phyloP scores from a whole-genome alignment of 202 grass and related monocot species.

The Brachypodium distachyon region DNA sequence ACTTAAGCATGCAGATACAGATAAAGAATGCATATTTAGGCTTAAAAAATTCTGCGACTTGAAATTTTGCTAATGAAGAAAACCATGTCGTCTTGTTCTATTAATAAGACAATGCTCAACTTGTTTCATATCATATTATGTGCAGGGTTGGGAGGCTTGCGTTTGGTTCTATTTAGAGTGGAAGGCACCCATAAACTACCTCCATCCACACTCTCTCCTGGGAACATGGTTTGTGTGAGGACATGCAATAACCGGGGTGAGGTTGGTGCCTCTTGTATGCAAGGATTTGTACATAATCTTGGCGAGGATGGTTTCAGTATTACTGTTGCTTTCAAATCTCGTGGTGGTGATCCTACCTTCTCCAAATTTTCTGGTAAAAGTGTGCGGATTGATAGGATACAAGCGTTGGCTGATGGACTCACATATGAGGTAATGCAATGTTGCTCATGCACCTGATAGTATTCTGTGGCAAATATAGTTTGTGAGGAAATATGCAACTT shows the following conservation, averaged over 20 bases:
- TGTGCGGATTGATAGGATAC: conserved; percentile 70
- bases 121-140: neutral
- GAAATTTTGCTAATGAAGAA: neutral
- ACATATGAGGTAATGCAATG: conserved; percentile 68
- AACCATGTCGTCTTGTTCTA: neutral
- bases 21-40: neutral
- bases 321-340: conserved; percentile 64
- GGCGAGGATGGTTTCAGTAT: conserved; percentile 74
- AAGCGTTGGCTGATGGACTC: conserved; percentile 69
- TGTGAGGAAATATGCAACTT: too few species aligned
- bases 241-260: conserved; percentile 62
- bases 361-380: conserved; percentile 68
- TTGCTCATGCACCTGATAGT: neutral
- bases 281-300: conserved; percentile 71
- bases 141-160: conserved; percentile 64
- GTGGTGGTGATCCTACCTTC: conserved; percentile 62
- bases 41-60: neutral
- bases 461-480: neutral
- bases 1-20: neutral
- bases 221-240: conserved; percentile 79
- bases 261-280: conserved; percentile 55
- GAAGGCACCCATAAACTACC: conserved; percentile 62
- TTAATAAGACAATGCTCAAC: neutral
- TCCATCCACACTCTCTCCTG: conserved; percentile 64
- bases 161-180: conserved; percentile 72